Evolutionary conservation across 2,329 filamentous ascomycete genomes (phyloP), one percentile per base, ranked within the genome.

Genomic region (Diaporthe eres): DNA sequence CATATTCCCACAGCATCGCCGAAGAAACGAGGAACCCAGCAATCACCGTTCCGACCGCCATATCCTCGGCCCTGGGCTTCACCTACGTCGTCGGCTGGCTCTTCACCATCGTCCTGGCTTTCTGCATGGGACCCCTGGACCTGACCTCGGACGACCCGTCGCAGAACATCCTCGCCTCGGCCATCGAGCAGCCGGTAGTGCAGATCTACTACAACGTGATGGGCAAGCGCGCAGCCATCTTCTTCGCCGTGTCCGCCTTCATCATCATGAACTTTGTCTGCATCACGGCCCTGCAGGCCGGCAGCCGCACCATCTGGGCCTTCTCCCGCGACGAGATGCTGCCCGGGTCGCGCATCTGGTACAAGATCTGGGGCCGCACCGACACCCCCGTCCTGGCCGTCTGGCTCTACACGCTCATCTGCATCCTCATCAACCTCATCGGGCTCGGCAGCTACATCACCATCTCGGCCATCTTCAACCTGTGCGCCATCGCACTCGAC

Each of bases 161-260:
- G n/a, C 82, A 82, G 4, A 74, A 74, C 57, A 87, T 90, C 77
- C 83, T 90, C 9, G 79, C 76, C 51, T 86, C 84, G 4, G 81
- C 84, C 12, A 86, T 90, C 74, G 84, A 82, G 28, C 89, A 90
- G 81, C 90, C 89, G 17, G 81, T 91, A 13, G 88, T 87, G 6
- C 89, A 91, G 78, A 88, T 91, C 79, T 91, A 89, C 82, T 89
- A 88, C 83, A 90, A 91, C 80, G 87, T 87, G 63, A 86, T 91
- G 71, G 90, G 90, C 77, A 88, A 87, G 76, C 81, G 81, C 3
- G 87, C 87, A 19, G 87, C 87, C 61, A 87, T 90, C 78, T 86
- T 88, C 82, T 91, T 88, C 80, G 87, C 88, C 73, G 85, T 90
- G n/a, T 86, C 85, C 76, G 89, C 88, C 31, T 90, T 90, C 80